Conservation (phyloP, 2,329 filamentous ascomycete genomes). For the Verticillium dahliae region DNA sequence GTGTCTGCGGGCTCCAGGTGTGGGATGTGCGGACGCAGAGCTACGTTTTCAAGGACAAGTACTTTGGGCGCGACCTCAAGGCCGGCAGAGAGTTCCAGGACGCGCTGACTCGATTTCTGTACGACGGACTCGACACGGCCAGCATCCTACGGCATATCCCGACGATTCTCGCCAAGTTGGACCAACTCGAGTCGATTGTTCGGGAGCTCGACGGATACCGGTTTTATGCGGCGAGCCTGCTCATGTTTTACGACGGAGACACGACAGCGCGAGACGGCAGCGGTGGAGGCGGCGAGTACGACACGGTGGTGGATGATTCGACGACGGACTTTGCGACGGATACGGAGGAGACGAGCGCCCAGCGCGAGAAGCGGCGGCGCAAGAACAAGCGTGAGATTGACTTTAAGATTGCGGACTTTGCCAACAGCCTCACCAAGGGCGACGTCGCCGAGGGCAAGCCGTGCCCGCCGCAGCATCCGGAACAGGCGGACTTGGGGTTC, state of each 20-base stretch:
- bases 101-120: conserved; percentile 82
- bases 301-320: conserved; percentile 48
- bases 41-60: conserved; percentile 97
- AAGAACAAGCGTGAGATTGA: conserved; percentile 62
- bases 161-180: conserved; percentile 75
- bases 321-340: conserved; percentile 54
- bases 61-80: conserved; percentile 84
- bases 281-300: conserved; percentile 32
- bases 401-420: conserved; percentile 97
- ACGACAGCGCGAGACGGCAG: conserved; percentile 25
- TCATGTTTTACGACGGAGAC: conserved; percentile 95
- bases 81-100: conserved; percentile 84
- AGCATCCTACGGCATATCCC: conserved; percentile 86
- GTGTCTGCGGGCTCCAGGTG: conserved; percentile 91
- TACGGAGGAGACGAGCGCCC: conserved; percentile 41
- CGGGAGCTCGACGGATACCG: conserved; percentile 75
- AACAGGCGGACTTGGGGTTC: conserved; percentile 82
- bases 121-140: conserved; percentile 75
- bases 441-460: conserved; percentile 56
- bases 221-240: conserved; percentile 88
- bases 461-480: conserved; percentile 76
- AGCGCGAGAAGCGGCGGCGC: conserved; percentile 32
- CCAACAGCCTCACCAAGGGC: conserved; percentile 89
- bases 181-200: conserved; percentile 77
- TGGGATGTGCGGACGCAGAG: conserved; percentile 81